phyloP scores from a whole-genome alignment of 306 rosid genomes.

The Malus asiatica region DNA sequence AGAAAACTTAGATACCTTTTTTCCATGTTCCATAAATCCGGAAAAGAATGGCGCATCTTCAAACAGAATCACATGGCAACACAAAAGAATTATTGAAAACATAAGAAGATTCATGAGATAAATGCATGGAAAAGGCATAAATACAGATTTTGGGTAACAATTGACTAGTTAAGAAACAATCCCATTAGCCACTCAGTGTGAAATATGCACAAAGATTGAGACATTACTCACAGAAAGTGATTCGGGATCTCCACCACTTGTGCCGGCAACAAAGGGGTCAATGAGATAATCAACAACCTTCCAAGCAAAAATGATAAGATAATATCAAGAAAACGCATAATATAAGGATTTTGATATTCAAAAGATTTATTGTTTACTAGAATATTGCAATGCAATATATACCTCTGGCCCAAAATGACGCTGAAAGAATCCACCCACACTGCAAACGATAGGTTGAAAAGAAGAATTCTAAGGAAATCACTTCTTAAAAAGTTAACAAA shows the following conservation, averaged over 20 bases:
- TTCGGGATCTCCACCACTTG: slow-evolving; percentile 83
- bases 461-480: slow-evolving; percentile 1
- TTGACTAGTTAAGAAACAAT: slow-evolving; percentile 4
- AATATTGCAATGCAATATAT: slow-evolving; percentile 1
- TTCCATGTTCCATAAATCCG: slow-evolving; percentile 85
- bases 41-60: slow-evolving; percentile 75
- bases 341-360: slow-evolving; percentile 2
- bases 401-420: slow-evolving; percentile 99
- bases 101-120: neutral
- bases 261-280: slow-evolving; percentile 88
- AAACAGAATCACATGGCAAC: slow-evolving; percentile 10
- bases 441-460: slow-evolving; percentile 27
- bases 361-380: neutral
- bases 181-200: neutral
- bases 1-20: slow-evolving; percentile 41
- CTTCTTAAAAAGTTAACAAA: slow-evolving; percentile 10
- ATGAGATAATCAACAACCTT: slow-evolving; percentile 92
- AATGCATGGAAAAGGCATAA: neutral
- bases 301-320: slow-evolving; percentile 14
- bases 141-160: neutral
- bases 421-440: slow-evolving; percentile 76
- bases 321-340: neutral
- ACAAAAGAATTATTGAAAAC: slow-evolving; percentile 12
- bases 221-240: slow-evolving; percentile 85
- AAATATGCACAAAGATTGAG: slow-evolving; percentile 11